These are phyloP conservation scores for Miscanthus sacchariflorus DNA, from an alignment of 202 grass and related monocot genomes.

Conservation along the genomic window DNA sequence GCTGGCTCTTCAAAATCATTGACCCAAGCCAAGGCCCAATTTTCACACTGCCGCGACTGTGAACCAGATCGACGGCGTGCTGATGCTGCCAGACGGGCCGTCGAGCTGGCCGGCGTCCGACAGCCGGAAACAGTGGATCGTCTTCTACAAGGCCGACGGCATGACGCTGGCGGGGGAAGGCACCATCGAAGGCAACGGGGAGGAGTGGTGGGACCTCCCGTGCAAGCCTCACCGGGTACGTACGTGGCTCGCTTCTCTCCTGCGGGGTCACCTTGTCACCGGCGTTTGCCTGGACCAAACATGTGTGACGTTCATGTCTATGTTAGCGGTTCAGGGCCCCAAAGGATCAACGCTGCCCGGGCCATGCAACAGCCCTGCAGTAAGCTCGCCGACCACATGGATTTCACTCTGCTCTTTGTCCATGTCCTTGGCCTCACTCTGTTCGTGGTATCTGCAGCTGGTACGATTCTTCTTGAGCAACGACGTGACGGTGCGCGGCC, in stretches of 20 bases:
- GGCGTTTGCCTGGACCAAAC: neutral
- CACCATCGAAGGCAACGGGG: constrained; percentile 85
- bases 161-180: constrained; percentile 69
- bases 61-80: constrained; percentile 64
- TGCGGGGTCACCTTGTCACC: neutral
- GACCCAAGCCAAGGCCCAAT: neutral
- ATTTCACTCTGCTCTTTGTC: neutral
- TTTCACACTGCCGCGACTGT: neutral
- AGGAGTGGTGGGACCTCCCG: constrained; percentile 84
- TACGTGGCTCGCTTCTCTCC: neutral
- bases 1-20: neutral
- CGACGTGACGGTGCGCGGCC: constrained; percentile 53
- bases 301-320: neutral
- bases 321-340: constrained; percentile 63
- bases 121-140: constrained; percentile 68
- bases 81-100: constrained; percentile 80
- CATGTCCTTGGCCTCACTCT: neutral
- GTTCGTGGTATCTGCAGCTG: constrained; percentile 44
- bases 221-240: constrained; percentile 88
- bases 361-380: constrained; percentile 82
- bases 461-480: constrained; percentile 70
- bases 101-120: constrained; percentile 65
- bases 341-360: constrained; percentile 76
- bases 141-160: constrained; percentile 67
- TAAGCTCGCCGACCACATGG: constrained; percentile 29